Evolutionary conservation across 2,329 filamentous ascomycete species (phyloP), one percentile per base, ranked within the genome.

Genomic region (Fusarium lateritium): DNA sequence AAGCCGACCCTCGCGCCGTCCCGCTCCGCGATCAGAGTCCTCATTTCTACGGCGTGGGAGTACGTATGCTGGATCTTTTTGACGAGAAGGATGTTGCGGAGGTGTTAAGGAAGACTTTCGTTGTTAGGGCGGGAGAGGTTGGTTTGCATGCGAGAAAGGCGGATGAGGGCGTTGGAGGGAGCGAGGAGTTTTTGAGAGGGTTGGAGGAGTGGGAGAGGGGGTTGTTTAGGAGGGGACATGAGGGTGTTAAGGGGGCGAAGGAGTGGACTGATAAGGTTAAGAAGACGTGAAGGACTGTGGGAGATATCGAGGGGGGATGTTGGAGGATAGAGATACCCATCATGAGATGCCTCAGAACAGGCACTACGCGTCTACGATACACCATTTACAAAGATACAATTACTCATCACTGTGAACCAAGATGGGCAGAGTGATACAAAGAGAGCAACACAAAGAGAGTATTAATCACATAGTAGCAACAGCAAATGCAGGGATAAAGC

Each of bases 101-200:
- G 68, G 89, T 96, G 21, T 78, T 95, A 71, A 85, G 88, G 57
- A 85, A 91, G 83, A 94, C 93, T 0, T 98, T 97, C 80, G 93
- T 94, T 70, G 86, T 88, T 50, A 86, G 96, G 47, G 93, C 94
- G 1, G 86, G 89, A 3, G 93, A 97, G 67, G 93, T 98, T 51
- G 92, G 92, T 7, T 88, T 98, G 76, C 93, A 97, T 77, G 95
- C 94, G 4, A 89, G 94, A 71, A 97, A 97, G 80, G 91, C 92
- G 5, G 91, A 91, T 15, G 91, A 91, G 13, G 80, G 75, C 28
- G 81, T 85, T 14, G 81, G 88, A 79, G 76, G 91, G 80, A 69
- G 86, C 82, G 67, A 90, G 59, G 94, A 98, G 71, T 98, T 98
- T 73, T 83, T 98, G 73, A 86, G 92, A 31, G 94, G 94, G 0